Evolutionary conservation across 176 grass and related monocot genomes (phyloP), one percentile per base, ranked within the genome.

Genomic region (Avena insularis): DNA sequence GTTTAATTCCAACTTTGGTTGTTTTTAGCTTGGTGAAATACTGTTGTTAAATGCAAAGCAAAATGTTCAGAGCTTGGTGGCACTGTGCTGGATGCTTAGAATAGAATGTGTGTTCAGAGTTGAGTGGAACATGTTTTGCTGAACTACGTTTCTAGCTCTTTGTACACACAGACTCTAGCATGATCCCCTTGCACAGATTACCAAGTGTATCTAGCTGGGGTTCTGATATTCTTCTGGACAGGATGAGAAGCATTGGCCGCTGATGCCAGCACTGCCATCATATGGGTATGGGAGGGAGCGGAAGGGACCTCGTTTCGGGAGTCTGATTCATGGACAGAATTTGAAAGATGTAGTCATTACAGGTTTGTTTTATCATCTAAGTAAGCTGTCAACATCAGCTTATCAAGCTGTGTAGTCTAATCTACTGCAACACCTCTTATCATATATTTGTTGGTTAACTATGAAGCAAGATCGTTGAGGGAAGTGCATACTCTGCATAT

Each of bases 241-340:
- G 97, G 92, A 98, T 82, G 94, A 96, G 87, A 92, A 72, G 73
- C 88, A 88, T 53, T 96, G 97, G 97, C 89, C 89, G 17, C 58
- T 98, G 74, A 84, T 98, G 89, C 92, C 97, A 69, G 84, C 94
- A 69, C 77, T 98, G 23, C 94, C 97, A 21, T 98, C 97, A 21
- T 98, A 98, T 43, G 97, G 97, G 9, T 90, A 94, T 88, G 97
- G 97, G 61, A 95, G 94, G 59, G 97, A 98, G 83, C 87, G 83
- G 10, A 98, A 94, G 89, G 97, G 92, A 6, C 92, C 93, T 56
- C 94, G 94, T 35, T 96, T 90, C 77, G 90, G 97, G 55, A 98
- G 97, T 86, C 90, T 98, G 15, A 91, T 98, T 90, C 97, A 96
- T 93, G 97, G 97, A 78, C 94, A 98, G 50, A 92, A 98, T 89